A percentile compares a stretch with the other conserved stretches of the same genome.
These are phyloP conservation scores for Didymella exigua DNA, from an alignment of 2,329 filamentous ascomycete genomes.

Conservation along the genomic window DNA sequence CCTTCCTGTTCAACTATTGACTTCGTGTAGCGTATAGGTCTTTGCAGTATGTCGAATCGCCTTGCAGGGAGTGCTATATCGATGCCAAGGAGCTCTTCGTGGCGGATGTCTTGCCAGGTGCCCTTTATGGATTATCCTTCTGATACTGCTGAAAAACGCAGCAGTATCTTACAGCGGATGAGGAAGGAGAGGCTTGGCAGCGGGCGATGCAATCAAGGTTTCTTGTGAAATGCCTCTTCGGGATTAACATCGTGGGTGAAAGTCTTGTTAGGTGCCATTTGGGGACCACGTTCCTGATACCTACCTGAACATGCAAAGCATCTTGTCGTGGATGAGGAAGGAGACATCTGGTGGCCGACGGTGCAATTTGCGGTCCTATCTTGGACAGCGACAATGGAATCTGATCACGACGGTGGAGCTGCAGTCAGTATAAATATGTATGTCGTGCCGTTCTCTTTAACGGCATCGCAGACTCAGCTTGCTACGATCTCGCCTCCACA, in stretches of 20 bases:
- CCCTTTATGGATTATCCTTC: slow-evolving; percentile 22
- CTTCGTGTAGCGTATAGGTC: slow-evolving; percentile 15
- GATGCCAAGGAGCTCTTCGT: slow-evolving; percentile 12
- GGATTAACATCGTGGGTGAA: slow-evolving; percentile 1
- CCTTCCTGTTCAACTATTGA: slow-evolving; percentile 27
- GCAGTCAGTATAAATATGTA: slow-evolving; percentile 27
- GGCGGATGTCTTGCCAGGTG: slow-evolving; percentile 21
- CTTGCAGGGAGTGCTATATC: slow-evolving; percentile 16
- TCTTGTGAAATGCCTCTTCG: neutral
- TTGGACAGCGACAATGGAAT: slow-evolving; percentile 4
- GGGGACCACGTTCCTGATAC: slow-evolving; percentile 20
- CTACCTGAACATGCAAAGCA: slow-evolving; percentile 12
- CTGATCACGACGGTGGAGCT: slow-evolving; percentile 6
- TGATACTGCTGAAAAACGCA: slow-evolving; percentile 16
- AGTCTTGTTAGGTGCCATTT: slow-evolving; percentile 25
- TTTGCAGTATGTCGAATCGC: slow-evolving; percentile 12
- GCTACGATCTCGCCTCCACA: slow-evolving; percentile 32
- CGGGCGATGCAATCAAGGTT: slow-evolving; percentile 10
- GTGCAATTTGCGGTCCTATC: slow-evolving; percentile 12
- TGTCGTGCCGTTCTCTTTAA: slow-evolving; percentile 11
- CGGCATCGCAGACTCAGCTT: slow-evolving; percentile 23
- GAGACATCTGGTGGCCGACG: slow-evolving; percentile 14
- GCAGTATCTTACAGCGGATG: slow-evolving; percentile 19
- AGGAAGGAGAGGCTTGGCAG: slow-evolving; percentile 23
- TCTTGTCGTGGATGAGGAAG: slow-evolving; percentile 22